A percentile compares a stretch with the other conserved stretches of the same genome.
phyloP scores from a whole-genome alignment of 768 basidiomycete genomes.

The Pholiota conissans region DNA sequence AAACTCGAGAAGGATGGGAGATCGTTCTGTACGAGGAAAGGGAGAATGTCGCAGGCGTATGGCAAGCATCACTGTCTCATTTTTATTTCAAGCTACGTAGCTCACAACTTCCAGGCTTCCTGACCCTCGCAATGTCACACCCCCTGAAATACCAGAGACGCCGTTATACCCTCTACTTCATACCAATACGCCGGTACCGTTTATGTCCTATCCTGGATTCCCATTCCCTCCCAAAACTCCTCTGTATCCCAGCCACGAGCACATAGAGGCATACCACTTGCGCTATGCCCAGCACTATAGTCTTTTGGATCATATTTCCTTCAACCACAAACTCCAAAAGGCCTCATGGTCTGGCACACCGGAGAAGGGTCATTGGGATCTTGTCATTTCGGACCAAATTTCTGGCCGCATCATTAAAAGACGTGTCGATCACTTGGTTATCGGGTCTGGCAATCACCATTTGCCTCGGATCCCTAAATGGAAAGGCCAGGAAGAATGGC shows the following conservation, averaged over 20 bases:
- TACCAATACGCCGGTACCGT: constrained; percentile 57
- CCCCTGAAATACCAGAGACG: constrained; percentile 52
- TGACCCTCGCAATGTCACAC: constrained; percentile 27
- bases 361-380: constrained; percentile 42
- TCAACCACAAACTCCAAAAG: constrained; percentile 42
- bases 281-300: constrained; percentile 40
- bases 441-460: constrained; percentile 58
- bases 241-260: constrained; percentile 48
- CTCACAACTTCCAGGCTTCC: constrained; percentile 28
- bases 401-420: constrained; percentile 20
- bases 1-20: constrained; percentile 38
- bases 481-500: constrained; percentile 51
- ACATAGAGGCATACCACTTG: constrained; percentile 46
- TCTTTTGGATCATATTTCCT: constrained; percentile 36
- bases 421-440: constrained; percentile 54
- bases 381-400: constrained; percentile 30
- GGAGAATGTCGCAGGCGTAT: constrained; percentile 54
- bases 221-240: constrained; percentile 51
- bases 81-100: background rate
- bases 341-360: constrained; percentile 44
- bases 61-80: constrained; percentile 30
- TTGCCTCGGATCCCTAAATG: constrained; percentile 46
- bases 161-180: constrained; percentile 53
- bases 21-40: constrained; percentile 56
- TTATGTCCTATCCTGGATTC: constrained; percentile 58